Base-by-base conservation (phyloP, 2,329 filamentous ascomycete species). In the Pyrenophora teres region DNA sequence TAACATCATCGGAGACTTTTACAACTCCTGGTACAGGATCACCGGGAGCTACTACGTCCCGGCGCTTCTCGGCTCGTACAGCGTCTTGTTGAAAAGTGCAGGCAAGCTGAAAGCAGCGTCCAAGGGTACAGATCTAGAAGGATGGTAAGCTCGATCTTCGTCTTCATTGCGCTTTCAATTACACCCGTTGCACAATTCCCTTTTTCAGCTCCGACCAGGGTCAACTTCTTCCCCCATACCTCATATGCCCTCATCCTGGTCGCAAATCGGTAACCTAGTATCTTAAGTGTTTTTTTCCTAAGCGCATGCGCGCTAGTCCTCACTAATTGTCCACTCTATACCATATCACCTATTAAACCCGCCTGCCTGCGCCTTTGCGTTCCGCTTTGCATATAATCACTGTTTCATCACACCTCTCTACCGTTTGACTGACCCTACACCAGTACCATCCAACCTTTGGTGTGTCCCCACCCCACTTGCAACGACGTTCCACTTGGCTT, bases 261-360 rank as follows among this genome's bases (percentile, higher is more conserved):
- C 27, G 58, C 68, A 67, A 68, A 68, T 68, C 59, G 67, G 25
- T 45, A 60, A 58, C 60, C 60, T 42, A 60, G 59, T 65, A 66
- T 67, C 67, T 71, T 67, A 69, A 65, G n/a, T n/a, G 38, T 49
- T 70, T 70, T 68, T 68, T 44, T 37, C 44, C 30, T 65, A 69
- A 66, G 65, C 69, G 64, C 64, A 62, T 46, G 43, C 54, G 63
- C 66, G 59, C 69, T 71, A 72, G 66, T 63, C 61, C 60, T 56
- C 48, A 16, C 59, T 60, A 63, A 62, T 69, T 72, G 57, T 67
- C 67, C 64, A 69, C 63, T 67, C 67, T 73, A 71, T 70, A 71
- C 61, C 55, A 67, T 65, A 68, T 70, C 64, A 71, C 72, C 64
- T 72, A 71, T 72, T 72, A 69, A 69, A 67, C 62, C 64, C 63